These are phyloP conservation scores for Daldinia eschscholtzii DNA, from an alignment of 2,329 filamentous ascomycete genomes.

Conservation along the genomic window DNA sequence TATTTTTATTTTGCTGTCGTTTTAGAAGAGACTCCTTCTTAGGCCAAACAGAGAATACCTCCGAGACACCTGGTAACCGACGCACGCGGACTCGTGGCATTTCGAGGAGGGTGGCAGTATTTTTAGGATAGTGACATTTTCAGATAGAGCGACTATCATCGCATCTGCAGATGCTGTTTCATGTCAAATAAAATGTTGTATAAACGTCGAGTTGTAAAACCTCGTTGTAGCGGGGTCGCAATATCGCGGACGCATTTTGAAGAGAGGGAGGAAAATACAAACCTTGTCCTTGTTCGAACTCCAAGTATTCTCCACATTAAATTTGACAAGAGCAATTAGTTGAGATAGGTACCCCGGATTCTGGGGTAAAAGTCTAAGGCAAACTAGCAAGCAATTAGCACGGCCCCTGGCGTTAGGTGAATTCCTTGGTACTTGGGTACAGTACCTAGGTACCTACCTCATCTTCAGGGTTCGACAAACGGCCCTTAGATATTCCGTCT, in stretches of 20 bases:
- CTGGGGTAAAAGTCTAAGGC: conserved; percentile 30
- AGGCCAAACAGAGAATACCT: conserved; percentile 8
- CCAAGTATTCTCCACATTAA: conserved; percentile 17
- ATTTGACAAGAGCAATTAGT: neutral
- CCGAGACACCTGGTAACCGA: neutral
- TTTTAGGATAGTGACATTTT: conserved; percentile 26
- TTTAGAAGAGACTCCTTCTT: conserved; percentile 32
- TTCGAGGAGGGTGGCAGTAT: conserved; percentile 19
- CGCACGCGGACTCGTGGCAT: conserved; percentile 40
- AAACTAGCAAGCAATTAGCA: neutral
- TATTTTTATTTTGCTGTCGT: neutral
- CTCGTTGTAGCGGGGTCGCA: neutral
- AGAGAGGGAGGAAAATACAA: neutral
- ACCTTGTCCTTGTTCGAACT: conserved; percentile 7
- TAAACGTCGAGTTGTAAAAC: neutral
- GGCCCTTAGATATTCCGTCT: conserved; percentile 27
- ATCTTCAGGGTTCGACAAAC: neutral
- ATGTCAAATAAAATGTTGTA: neutral
- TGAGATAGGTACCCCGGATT: conserved; percentile 33
- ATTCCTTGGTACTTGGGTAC: neutral
- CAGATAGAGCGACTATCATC: too few species aligned
- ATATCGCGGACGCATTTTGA: neutral
- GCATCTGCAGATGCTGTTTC: neutral
- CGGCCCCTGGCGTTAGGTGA: neutral
- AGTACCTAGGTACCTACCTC: too few species aligned